Conservation (phyloP, 2,329 filamentous ascomycete species). For the Colletotrichum gigasporum region DNA sequence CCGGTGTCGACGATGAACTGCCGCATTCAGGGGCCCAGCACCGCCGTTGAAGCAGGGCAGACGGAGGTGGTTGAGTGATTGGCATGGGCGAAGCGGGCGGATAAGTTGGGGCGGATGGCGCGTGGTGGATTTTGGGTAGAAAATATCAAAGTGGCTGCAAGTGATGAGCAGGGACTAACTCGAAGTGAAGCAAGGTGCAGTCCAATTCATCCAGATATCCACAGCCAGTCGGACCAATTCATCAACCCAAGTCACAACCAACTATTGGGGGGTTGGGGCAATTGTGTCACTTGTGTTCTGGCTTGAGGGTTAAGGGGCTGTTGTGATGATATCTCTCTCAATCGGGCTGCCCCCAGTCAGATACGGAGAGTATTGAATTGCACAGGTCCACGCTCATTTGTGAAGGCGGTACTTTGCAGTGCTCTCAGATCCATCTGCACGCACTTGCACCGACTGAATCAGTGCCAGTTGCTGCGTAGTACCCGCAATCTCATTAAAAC, state of each 20-base stretch:
- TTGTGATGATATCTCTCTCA: too few species aligned
- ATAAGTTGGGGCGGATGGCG: not conserved
- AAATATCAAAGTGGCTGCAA: constrained; percentile 9
- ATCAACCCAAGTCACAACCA: too few species aligned
- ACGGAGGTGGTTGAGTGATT: not conserved
- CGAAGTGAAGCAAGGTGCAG: too few species aligned
- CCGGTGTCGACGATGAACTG: constrained; percentile 18
- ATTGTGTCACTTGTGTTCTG: too few species aligned
- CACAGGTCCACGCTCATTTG: constrained; percentile 17
- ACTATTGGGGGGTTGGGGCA: too few species aligned
- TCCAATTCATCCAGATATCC: too few species aligned
- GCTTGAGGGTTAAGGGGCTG: too few species aligned
- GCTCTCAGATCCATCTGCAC: constrained; percentile 1
- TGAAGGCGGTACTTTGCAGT: not conserved
- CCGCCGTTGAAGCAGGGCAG: not conserved
- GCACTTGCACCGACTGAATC: constrained; percentile 3
- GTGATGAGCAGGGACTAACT: not conserved
- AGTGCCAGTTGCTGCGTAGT: not conserved
- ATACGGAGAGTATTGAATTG: constrained; percentile 16
- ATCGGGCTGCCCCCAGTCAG: too few species aligned
- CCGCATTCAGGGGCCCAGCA: not conserved
- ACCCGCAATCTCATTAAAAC: constrained; percentile 22
- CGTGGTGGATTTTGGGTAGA: constrained; percentile 10
- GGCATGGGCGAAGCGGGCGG: not conserved
- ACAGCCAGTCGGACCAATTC: too few species aligned